A percentile compares a stretch with the other conserved stretches of the same genome.
phyloP scores from a whole-genome alignment of 2,329 filamentous ascomycete genomes.

The Moelleriella libera region DNA sequence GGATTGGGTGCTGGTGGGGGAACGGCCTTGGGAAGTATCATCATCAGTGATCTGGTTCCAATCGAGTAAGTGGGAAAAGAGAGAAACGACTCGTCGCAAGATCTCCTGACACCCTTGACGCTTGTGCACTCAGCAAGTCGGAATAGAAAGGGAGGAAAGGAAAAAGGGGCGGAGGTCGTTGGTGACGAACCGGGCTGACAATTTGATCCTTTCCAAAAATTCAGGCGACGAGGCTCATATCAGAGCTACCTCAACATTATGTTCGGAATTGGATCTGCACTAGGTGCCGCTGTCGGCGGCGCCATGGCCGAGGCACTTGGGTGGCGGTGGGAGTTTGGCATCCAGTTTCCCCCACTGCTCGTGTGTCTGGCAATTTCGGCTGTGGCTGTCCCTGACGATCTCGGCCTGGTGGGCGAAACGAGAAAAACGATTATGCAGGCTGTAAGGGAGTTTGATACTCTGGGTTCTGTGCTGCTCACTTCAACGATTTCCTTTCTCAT shows the following conservation, averaged over 20 bases:
- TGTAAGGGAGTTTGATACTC: slow-evolving; percentile 41
- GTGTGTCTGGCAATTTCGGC: slow-evolving; percentile 30
- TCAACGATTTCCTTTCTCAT: slow-evolving; percentile 41
- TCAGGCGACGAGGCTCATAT: slow-evolving; percentile 46
- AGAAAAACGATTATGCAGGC: slow-evolving; percentile 30
- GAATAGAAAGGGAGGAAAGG: too few relatives aligned
- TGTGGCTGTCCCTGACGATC: slow-evolving; percentile 33
- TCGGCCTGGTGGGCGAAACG: slow-evolving; percentile 31
- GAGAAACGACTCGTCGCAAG: too few relatives aligned
- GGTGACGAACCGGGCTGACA: too few relatives aligned
- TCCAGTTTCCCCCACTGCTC: slow-evolving; percentile 40
- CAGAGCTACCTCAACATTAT: slow-evolving; percentile 57
- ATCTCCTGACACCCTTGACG: too few relatives aligned
- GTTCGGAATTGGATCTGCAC: slow-evolving; percentile 41
- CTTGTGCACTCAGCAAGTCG: too few relatives aligned
- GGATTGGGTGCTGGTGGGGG: slow-evolving; percentile 62
- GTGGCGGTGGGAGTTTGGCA: slow-evolving; percentile 60
- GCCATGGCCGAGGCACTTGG: slow-evolving; percentile 55
- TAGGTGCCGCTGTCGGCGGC: slow-evolving; percentile 57
- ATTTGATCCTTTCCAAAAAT: too few relatives aligned
- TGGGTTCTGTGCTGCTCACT: slow-evolving; percentile 39
- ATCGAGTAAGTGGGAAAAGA: slow-evolving; percentile 39
- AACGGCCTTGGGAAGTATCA: slow-evolving; percentile 54
- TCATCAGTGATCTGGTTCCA: slow-evolving; percentile 60
- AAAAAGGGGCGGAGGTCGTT: too few relatives aligned